Conservation (phyloP, 176 grass and related monocot species). For the Oryza rufipogon region DNA sequence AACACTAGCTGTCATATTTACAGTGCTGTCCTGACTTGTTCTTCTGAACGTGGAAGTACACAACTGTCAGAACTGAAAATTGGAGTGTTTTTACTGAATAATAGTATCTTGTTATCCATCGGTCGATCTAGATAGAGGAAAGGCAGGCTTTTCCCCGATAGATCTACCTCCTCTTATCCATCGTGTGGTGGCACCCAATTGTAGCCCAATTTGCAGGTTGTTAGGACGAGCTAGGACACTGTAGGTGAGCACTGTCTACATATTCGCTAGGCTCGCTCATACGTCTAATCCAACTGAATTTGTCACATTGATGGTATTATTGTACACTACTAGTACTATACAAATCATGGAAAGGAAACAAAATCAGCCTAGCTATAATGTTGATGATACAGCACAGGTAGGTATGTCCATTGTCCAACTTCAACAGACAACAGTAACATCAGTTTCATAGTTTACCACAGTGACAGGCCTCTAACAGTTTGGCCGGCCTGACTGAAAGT, state of each 20-base stretch:
- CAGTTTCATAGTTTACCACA: neutral
- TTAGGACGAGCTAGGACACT: neutral
- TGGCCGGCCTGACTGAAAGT: neutral
- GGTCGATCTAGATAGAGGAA: slow-evolving; percentile 17
- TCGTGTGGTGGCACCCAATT: slow-evolving; percentile 4
- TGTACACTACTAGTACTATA: neutral
- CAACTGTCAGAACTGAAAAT: neutral
- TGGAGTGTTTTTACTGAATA: neutral
- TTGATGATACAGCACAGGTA: neutral
- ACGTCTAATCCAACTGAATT: slow-evolving; percentile 8
- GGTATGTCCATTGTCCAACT: neutral
- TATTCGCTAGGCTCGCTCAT: neutral
- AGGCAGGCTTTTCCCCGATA: neutral
- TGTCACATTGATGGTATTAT: neutral
- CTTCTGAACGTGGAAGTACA: neutral
- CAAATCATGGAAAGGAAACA: neutral
- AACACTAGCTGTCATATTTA: neutral
- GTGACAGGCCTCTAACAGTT: neutral
- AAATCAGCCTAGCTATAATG: neutral
- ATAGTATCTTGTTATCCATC: neutral
- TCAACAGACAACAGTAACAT: neutral
- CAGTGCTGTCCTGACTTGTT: neutral
- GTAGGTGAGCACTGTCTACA: neutral
- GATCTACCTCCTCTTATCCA: slow-evolving; percentile 28
- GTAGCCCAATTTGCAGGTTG: neutral